phyloP scores from a whole-genome alignment of 108 stramenopile species.

The Cylindrotheca fusiformis region DNA sequence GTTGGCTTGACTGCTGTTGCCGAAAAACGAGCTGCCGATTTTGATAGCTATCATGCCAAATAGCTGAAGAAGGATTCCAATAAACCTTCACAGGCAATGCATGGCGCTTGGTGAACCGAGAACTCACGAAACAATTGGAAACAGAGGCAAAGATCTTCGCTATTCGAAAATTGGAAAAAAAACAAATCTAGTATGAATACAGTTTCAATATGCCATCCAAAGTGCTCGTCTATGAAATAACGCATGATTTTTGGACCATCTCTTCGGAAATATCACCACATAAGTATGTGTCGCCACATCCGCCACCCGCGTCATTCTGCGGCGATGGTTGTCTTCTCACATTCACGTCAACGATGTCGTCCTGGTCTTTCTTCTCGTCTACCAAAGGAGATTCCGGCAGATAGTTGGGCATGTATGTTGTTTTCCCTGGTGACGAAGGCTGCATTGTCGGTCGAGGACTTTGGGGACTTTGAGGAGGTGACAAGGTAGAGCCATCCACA shows the following conservation, averaged over 20 bases:
- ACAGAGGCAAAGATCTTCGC: too few species aligned
- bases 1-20: constrained; percentile 57
- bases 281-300: not conserved
- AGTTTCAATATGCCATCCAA: too few species aligned
- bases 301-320: not conserved
- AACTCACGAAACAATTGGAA: too few species aligned
- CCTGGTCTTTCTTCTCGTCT: not conserved
- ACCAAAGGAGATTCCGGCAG: not conserved
- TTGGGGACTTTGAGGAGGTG: not conserved
- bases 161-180: too few species aligned
- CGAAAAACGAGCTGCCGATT: constrained; percentile 43
- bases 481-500: not conserved
- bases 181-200: too few species aligned
- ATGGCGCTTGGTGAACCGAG: too few species aligned
- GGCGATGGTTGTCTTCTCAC: not conserved
- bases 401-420: not conserved
- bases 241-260: not conserved
- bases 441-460: not conserved
- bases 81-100: too few species aligned
- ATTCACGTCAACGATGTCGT: not conserved
- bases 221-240: not conserved
- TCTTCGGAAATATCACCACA: not conserved
- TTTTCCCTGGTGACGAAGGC: not conserved
- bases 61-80: too few species aligned
- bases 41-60: constrained; percentile 46